Evolutionary conservation across 31 red algal genomes (phyloP), one percentile per base, ranked within the genome.

Genomic region (Asparagopsis taxiformis): DNA sequence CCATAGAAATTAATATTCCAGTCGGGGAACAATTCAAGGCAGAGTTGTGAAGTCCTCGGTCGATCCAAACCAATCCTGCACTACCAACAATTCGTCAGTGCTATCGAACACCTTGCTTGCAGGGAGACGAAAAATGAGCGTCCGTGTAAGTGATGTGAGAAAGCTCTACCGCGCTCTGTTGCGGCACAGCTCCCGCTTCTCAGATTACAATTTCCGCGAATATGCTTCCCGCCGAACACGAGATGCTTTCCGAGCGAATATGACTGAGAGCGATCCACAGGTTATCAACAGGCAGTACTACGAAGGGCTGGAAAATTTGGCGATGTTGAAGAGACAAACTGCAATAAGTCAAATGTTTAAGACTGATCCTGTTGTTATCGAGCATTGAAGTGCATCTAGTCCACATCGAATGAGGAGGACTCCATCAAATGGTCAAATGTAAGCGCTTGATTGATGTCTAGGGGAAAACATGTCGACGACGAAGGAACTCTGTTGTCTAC

Each of bases 191-290:
- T 28, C 24, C 19, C 68, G 73, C 19, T 85, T 92, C 44, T 70
- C 80, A 32, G 89, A 92, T 62, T 92, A 92, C 62, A 92, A 92
- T 51, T 92, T 92, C 48, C 79, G 89, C 36, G 89, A 92, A 34
- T 92, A 92, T 70, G 56, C 77, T 6, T 56, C 76, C 9, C 80
- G 80, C 46, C 80, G 89, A 13, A 82, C 79, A 36, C 62, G 55
- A 19, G 89, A 82, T 55, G 72, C 72, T 0, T 92, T 92, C 54
- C 77, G 80, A 38, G 79, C 65, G 31, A 61, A 75, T 62, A 63
- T 35, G 63, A 62, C 50, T 2, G 66, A 79, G 55, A 88, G 50
- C 25, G 65, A 79, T 55, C 63, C 73, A 3, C 48, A 75, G 60
- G 51, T 46, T 8, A 60, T 88, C 64, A 62, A 65, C 26, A 31